phyloP scores from a whole-genome alignment of 2,329 filamentous ascomycete genomes.

The Apiospora sp. region DNA sequence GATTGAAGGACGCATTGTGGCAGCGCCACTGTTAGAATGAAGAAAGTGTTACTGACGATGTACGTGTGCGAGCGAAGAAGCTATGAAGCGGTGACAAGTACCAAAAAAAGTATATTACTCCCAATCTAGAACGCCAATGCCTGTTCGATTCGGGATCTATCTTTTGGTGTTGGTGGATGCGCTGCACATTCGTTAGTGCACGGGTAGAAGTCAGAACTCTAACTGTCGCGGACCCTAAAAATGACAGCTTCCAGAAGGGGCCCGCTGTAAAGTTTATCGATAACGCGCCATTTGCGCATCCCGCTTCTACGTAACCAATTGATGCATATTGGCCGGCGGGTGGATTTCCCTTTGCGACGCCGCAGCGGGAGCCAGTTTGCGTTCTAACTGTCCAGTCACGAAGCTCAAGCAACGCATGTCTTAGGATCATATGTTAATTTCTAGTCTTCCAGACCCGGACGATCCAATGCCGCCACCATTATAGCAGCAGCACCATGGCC shows the following conservation, averaged over 20 bases:
- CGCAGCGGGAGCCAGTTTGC: not conserved
- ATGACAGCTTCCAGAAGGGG: not conserved
- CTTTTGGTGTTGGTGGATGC: not conserved
- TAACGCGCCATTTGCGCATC: not conserved
- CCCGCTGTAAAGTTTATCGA: constrained; percentile 19
- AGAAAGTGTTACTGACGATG: not conserved
- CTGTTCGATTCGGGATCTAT: not conserved
- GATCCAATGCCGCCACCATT: not conserved
- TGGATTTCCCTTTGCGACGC: not conserved
- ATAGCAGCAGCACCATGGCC: not conserved
- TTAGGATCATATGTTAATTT: not conserved
- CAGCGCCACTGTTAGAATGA: not conserved
- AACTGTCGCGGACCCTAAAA: not conserved
- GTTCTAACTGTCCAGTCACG: not conserved
- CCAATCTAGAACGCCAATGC: not conserved
- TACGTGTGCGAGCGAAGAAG: not conserved
- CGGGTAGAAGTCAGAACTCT: constrained; percentile 19
- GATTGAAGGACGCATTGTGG: constrained; percentile 18
- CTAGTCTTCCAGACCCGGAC: not conserved
- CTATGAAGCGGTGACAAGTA: not conserved
- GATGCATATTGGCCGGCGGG: not conserved
- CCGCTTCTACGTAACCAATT: not conserved
- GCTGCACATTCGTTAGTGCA: constrained; percentile 10
- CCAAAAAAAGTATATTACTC: not conserved
- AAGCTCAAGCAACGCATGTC: not conserved